phyloP scores from a whole-genome alignment of 148 eudicot genomes.

The Rhododendron mucronatum region DNA sequence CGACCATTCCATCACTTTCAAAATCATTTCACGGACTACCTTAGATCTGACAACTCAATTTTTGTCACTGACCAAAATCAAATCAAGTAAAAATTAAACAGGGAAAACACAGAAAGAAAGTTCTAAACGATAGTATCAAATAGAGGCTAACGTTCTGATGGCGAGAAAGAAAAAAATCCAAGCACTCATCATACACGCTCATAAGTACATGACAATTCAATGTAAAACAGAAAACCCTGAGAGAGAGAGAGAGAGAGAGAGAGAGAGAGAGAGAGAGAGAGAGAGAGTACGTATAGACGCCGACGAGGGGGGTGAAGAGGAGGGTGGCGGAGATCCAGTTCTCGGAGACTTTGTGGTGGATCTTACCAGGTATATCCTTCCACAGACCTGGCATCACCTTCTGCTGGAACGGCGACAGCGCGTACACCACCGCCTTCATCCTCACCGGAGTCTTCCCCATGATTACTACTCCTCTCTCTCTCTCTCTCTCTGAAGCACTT shows the following conservation, averaged over 20 bases:
- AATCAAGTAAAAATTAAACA: neutral
- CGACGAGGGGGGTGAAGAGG: slow-evolving; percentile 62
- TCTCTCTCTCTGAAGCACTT: neutral
- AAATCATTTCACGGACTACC: neutral
- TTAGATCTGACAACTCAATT: neutral
- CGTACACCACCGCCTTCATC: slow-evolving; percentile 83
- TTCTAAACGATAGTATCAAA: neutral
- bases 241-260: neutral
- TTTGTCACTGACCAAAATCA: neutral
- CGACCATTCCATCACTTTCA: neutral
- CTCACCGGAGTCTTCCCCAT: slow-evolving; percentile 82
- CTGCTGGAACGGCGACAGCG: slow-evolving; percentile 89
- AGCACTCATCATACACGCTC: too few species aligned
- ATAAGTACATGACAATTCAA: neutral
- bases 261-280: slow-evolving; percentile 1
- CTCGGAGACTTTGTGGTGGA: slow-evolving; percentile 73
- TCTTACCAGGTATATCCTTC: slow-evolving; percentile 68
- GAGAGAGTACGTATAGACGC: slow-evolving; percentile 40
- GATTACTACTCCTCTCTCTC: neutral
- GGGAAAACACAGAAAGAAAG: neutral
- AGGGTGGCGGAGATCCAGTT: slow-evolving; percentile 77
- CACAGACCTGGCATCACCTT: slow-evolving; percentile 90
- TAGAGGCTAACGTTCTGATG: neutral
- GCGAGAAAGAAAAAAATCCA: neutral
- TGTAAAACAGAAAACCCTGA: neutral